phyloP scores from a whole-genome alignment of 2,329 filamentous ascomycete species.

The Truncatella angustata region DNA sequence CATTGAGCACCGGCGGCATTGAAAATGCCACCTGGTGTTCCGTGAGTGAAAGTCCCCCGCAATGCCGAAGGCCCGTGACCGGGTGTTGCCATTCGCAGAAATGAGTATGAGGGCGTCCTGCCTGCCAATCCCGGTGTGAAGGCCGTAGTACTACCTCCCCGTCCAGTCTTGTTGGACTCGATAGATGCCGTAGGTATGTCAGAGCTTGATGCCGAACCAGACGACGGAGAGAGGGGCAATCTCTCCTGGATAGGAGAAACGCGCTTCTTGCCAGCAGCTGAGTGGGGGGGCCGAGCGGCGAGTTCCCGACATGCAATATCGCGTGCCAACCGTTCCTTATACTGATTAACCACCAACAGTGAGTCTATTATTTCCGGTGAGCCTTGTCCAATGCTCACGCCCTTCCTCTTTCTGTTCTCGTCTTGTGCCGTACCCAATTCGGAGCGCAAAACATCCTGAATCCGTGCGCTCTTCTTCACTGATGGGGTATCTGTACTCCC shows the following conservation, averaged over 20 bases:
- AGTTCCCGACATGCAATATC: constrained; percentile 35
- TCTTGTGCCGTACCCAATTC: not conserved
- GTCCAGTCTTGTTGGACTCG: constrained; percentile 68
- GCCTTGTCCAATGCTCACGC: constrained; percentile 12
- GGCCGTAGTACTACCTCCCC: constrained; percentile 60
- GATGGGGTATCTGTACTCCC: not conserved
- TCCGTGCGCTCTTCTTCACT: not conserved
- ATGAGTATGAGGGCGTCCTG: constrained; percentile 79
- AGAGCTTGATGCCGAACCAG: constrained; percentile 20
- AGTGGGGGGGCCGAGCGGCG: constrained; percentile 27
- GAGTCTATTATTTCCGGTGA: constrained; percentile 17
- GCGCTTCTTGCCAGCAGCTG: constrained; percentile 34
- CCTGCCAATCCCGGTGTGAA: constrained; percentile 54
- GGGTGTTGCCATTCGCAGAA: constrained; percentile 66
- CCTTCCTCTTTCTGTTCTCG: constrained; percentile 10
- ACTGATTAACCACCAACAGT: constrained; percentile 45
- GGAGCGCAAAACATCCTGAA: not conserved
- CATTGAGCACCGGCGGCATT: constrained; percentile 34
- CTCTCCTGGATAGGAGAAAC: constrained; percentile 72
- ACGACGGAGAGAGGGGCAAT: constrained; percentile 20
- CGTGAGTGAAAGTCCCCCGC: constrained; percentile 63
- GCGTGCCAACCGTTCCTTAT: constrained; percentile 54
- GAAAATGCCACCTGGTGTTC: constrained; percentile 56
- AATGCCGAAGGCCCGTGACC: constrained; percentile 49
- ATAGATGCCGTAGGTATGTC: constrained; percentile 60